Base-by-base conservation (phyloP, 306 rosid species). In the Cotoneaster glaucophyllus region DNA sequence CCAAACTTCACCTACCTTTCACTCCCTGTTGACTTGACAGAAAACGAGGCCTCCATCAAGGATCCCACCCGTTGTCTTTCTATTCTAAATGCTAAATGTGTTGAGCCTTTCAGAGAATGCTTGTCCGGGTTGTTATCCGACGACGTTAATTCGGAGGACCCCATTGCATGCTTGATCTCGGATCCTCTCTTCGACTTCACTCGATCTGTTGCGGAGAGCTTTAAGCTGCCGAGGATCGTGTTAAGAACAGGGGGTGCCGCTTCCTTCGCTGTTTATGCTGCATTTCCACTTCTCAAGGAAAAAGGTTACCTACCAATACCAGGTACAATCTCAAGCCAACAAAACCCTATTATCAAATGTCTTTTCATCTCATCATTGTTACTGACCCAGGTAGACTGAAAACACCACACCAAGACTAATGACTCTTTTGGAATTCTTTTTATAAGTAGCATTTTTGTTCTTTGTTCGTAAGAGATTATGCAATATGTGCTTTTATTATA, bases 81-180 rank as follows among this genome's bases (percentile, higher is more conserved):
- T 32, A 12, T 8, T 17, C 71, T 86, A 18, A 82, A 82, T 73
- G 71, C 4, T 2, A 76, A 39, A 39, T 83, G 80, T 32, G 69
- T 43, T 2, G 53, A 31, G 2, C 83, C 84, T 22, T 79, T 83
- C 17, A 52, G 28, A 44, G 80, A 82, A 14, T 80, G 77, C 34
- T 68, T 87, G 81, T 41, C 12, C 19, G 77, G 80, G 53, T 7
- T 86, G 34, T 10, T 85, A 2, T 71, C 64, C 15, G 72, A 71
- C 63, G 61, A 34, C 39, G 2, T 34, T 34, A 6, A 34, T 34
- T 34, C 39, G 9, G 54, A 83, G 68, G 89, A 81, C 26, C 86
- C 84, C n/a, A 8, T 79, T 43, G 77, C 84, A 64, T 84, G 90
- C n/a, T 80, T 88, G 58, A 79, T 88, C 56, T 83, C 89, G 6